Conservation (phyloP, 352 stramenopile genomes). For the Blastocystis sp. region DNA sequence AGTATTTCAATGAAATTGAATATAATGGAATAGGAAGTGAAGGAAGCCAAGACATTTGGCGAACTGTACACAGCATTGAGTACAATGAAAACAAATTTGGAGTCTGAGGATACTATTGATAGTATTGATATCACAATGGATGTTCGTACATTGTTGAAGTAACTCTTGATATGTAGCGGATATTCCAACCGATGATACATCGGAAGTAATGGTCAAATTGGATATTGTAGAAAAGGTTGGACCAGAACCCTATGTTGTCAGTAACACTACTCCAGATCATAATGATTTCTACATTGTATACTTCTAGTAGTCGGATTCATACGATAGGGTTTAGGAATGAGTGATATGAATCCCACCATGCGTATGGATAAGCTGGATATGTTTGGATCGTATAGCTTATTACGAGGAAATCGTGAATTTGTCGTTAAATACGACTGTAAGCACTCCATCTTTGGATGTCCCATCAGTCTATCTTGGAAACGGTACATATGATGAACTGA, state of each 20-base stretch:
- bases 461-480: neutral
- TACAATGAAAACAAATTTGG: constrained; percentile 31
- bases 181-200: neutral
- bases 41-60: constrained; percentile 14
- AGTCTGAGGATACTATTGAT: neutral
- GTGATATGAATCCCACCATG: constrained; percentile 24
- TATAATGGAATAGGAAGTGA: neutral
- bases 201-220: constrained; percentile 22
- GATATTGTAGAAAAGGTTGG: constrained; percentile 9
- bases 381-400: neutral
- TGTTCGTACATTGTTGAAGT: neutral
- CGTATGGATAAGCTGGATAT: neutral
- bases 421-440: neutral
- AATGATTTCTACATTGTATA: constrained; percentile 13
- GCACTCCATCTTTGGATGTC: neutral
- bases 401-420: neutral
- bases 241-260: neutral
- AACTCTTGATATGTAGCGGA: constrained; percentile 2
- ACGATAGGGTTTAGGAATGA: neutral
- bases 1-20: neutral
- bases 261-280: neutral
- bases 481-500: neutral
- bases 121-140: constrained; percentile 33
- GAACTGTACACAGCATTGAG: constrained; percentile 9
- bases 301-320: neutral